A percentile compares a stretch with the other conserved stretches of the same genome.
Evolutionary conservation across 345 rosid species (phyloP).

Genomic region (Pistacia integerrima): DNA sequence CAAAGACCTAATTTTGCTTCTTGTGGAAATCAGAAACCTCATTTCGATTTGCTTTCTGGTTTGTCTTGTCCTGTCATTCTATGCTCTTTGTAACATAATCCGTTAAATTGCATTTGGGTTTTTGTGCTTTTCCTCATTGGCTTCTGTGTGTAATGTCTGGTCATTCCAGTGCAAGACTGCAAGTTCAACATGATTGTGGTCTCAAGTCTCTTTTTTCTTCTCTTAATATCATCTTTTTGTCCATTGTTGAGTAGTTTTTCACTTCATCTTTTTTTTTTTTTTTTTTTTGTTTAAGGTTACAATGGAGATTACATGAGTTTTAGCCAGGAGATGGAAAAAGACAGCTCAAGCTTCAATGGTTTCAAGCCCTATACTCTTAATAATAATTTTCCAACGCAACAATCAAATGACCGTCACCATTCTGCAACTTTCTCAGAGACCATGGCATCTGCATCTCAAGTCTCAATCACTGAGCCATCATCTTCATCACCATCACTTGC

Average conservation of each 20-base stretch:
- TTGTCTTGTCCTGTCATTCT: slow-evolving; percentile 17
- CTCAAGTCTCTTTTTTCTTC: not conserved
- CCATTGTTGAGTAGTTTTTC: not conserved
- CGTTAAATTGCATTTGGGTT: slow-evolving; percentile 2
- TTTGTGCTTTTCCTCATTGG: slow-evolving; percentile 10
- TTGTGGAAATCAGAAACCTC: slow-evolving; percentile 19
- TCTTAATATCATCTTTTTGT: not conserved
- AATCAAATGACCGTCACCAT: slow-evolving; percentile 29
- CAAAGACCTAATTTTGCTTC: not conserved
- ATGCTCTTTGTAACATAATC: not conserved
- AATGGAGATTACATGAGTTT: slow-evolving; percentile 27
- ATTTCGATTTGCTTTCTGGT: slow-evolving; percentile 39
- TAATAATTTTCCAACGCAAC: slow-evolving; percentile 28
- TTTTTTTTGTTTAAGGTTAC: slow-evolving; percentile 28
- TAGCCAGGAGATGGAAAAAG: slow-evolving; percentile 21
- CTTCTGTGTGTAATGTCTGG: not conserved
- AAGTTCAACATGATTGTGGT: not conserved
- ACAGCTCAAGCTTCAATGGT: slow-evolving; percentile 27
- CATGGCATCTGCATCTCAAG: slow-evolving; percentile 44
- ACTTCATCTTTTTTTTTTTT: not conserved
- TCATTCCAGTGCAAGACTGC: slow-evolving; percentile 9
- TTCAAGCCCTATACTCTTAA: slow-evolving; percentile 10
- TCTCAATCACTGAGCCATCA: slow-evolving; percentile 46
- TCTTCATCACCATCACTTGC: slow-evolving; percentile 35
- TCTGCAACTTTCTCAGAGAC: slow-evolving; percentile 36